phyloP scores from a whole-genome alignment of 768 basidiomycete species.

The Scleroderma bovista region DNA sequence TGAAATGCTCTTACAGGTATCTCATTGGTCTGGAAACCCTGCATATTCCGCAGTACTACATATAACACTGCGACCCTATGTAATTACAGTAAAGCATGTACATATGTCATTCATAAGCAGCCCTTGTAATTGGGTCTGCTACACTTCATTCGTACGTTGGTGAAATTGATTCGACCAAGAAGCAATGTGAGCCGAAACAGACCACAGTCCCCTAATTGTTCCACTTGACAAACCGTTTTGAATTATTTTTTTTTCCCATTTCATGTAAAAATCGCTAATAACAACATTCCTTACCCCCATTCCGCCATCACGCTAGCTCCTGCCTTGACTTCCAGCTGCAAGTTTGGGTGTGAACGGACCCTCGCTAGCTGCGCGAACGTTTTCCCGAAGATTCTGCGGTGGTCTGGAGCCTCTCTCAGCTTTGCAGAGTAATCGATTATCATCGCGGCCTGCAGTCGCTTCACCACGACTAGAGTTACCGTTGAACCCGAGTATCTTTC shows the following conservation, averaged over 20 bases:
- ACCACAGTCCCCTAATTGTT: too few relatives aligned
- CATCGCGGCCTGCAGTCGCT: not conserved
- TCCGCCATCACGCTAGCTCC: conserved; percentile 15
- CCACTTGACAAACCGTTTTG: conserved; percentile 14
- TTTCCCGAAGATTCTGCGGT: not conserved
- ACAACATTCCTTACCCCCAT: conserved; percentile 17
- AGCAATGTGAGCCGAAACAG: too few relatives aligned
- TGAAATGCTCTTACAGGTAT: too few relatives aligned
- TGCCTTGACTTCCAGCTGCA: conserved; percentile 3
- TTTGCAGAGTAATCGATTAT: not conserved
- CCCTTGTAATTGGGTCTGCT: too few relatives aligned
- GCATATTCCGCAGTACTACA: too few relatives aligned
- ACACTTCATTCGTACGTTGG: too few relatives aligned
- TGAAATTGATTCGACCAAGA: too few relatives aligned
- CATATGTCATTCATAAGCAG: too few relatives aligned
- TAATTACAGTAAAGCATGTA: too few relatives aligned
- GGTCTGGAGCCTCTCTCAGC: not conserved
- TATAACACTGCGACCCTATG: too few relatives aligned
- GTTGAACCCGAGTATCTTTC: not conserved
- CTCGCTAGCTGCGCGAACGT: not conserved
- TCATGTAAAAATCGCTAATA: conserved; percentile 24
- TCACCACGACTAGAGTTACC: not conserved
- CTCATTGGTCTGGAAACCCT: too few relatives aligned
- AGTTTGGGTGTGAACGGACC: conserved; percentile 2
- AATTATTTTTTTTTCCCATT: conserved; percentile 25